Percentiles rank a stretch among this genome's conserved stretches.
Evolutionary conservation across 108 stramenopile genomes (phyloP).

Genomic region (Nitzschia sp.): DNA sequence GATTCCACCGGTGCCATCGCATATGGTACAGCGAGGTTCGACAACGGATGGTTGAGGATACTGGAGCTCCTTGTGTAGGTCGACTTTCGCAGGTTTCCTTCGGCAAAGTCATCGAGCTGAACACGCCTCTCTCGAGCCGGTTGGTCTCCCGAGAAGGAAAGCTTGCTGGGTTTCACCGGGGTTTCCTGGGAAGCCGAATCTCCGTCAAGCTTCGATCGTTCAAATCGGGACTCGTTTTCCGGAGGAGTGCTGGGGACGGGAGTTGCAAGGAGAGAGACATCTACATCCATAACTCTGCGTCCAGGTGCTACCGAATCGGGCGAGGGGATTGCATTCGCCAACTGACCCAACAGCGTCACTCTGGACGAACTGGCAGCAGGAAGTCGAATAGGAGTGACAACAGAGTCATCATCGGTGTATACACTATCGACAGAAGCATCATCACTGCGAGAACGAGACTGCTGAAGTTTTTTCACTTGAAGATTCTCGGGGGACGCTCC

Average conservation of each 20-base stretch:
- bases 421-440: background rate
- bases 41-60: background rate
- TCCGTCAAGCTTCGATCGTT: background rate
- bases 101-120: background rate
- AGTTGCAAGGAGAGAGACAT: background rate
- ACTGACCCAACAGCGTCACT: slow-evolving; percentile 4
- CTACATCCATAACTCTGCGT: background rate
- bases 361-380: background rate
- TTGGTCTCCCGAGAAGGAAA: background rate
- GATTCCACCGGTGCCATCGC: slow-evolving; percentile 2
- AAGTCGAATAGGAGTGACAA: background rate
- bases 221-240: background rate
- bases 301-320: slow-evolving; percentile 2
- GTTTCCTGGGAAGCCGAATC: background rate
- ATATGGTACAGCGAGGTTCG: background rate
- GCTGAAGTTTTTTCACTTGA: background rate
- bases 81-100: background rate
- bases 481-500: slow-evolving; percentile 1
- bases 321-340: slow-evolving; percentile 17
- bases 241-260: background rate
- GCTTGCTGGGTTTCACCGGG: slow-evolving; percentile 8
- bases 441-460: background rate
- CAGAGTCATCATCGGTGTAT: no score
- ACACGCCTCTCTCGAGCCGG: background rate
- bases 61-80: no score